Evolutionary conservation across 805 yeast genomes (phyloP), one percentile per base, ranked within the genome.

Genomic region (Phaffomyces thermotolerans): DNA sequence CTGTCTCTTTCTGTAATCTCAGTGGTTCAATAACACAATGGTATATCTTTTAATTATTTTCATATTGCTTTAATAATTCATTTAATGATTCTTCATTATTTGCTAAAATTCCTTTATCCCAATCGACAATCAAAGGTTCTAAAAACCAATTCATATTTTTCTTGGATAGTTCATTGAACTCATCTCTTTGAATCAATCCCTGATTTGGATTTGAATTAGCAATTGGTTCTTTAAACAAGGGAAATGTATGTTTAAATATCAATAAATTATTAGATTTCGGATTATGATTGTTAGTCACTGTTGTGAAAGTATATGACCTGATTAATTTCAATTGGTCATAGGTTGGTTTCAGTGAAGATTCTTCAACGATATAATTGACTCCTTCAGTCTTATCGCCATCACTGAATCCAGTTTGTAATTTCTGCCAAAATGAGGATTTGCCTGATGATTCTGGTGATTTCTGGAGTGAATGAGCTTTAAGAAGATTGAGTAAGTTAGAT

Each of bases 71-170:
- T 18, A 56, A 36, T n/a, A 56, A 17, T 0, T 29, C 23, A 43
- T 66, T 62, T 35, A 81, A 64, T 3, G 68, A 60, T 6, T 60
- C 53, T 39, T 66, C 70, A 50, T 75, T 69, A 34, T 73, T 69
- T 2, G 85, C 84, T 22, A 78, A 64, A 56, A 67, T 55, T 40
- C 72, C 70, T 51, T 76, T 69, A 49, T 74, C 77, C 84, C 85
- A 80, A 59, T 80, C 84, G 14, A 80, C 81, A 15, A 78, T 64
- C 36, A 77, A 60, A 1, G 82, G 82, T 1, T 70, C 64, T 4
- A 52, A 65, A 49, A 61, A 68, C 49, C 56, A 49, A 15, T 31
- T 33, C 8, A 37, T 32, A 8, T 34, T 25, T 47, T 12, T 27
- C 29, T 54, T 25, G 34, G 38, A 23, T 45, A 52, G 51, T 34